Conservation (phyloP, 176 grass and related monocot species). For the Bromus sterilis region DNA sequence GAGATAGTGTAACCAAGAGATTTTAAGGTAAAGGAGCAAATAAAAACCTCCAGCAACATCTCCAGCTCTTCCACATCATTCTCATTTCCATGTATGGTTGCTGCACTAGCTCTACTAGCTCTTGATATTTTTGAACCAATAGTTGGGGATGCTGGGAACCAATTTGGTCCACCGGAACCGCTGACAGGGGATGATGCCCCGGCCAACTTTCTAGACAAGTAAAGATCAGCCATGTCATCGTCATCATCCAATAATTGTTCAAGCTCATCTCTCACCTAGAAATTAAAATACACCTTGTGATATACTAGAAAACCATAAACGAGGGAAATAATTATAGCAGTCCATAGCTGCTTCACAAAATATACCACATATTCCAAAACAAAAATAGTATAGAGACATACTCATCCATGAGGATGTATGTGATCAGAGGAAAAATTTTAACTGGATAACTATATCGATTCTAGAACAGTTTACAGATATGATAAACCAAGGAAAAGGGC, state of each 20-base stretch:
- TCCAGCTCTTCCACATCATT: conserved; percentile 99
- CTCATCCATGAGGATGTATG: background rate
- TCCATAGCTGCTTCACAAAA: background rate
- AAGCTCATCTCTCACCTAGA: conserved; percentile 94
- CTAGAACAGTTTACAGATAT: background rate
- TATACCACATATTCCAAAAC: background rate
- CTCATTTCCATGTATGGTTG: conserved; percentile 97
- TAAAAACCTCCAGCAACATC: conserved; percentile 88
- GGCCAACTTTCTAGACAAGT: conserved; percentile 96
- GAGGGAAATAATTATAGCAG: background rate
- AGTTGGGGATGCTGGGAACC: conserved; percentile 81
- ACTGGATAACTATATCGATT: background rate
- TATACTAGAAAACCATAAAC: background rate
- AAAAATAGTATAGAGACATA: background rate
- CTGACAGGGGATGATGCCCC: conserved; percentile 75
- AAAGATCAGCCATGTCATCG: conserved; percentile 99
- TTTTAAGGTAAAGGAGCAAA: conserved; percentile 1
- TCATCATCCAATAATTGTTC: conserved; percentile 99
- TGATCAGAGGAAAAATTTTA: background rate
- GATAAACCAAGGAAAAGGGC: background rate
- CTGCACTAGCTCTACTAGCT: conserved; percentile 80
- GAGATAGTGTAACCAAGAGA: background rate
- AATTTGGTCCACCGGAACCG: conserved; percentile 76
- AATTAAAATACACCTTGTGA: conserved; percentile 29
- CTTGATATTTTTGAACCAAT: conserved; percentile 96